phyloP scores from a whole-genome alignment of 306 rosid species.

The Lathyrus tuberosus region DNA sequence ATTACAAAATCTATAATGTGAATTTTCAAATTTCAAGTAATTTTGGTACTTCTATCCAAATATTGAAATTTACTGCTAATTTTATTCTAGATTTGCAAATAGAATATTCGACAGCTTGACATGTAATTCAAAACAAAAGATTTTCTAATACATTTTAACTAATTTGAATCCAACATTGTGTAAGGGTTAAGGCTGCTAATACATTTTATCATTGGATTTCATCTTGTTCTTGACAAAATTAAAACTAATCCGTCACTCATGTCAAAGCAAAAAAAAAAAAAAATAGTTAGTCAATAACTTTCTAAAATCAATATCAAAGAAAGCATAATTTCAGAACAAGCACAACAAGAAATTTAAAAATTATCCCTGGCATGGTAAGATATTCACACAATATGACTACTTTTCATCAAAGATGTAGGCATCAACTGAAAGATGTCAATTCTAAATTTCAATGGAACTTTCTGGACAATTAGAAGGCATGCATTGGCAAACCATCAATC shows the following conservation, averaged over 20 bases:
- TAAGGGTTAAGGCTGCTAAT: not conserved
- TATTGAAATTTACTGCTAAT: not conserved
- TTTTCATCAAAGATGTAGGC: too few species aligned
- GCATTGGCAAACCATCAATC: not conserved
- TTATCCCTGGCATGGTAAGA: not conserved
- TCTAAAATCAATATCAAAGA: not conserved
- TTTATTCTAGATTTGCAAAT: not conserved
- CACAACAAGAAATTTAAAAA: not conserved
- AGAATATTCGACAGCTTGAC: not conserved
- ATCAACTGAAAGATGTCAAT: too few species aligned
- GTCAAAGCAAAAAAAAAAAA: not conserved
- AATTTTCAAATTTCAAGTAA: too few species aligned
- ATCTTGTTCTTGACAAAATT: too few species aligned
- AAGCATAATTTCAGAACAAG: not conserved
- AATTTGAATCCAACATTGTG: not conserved
- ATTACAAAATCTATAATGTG: too few species aligned
- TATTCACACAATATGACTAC: too few species aligned
- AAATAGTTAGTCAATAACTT: too few species aligned
- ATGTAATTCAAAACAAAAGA: slow-evolving; percentile 1
- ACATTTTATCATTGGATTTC: not conserved
- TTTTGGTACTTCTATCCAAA: too few species aligned
- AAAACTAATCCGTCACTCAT: too few species aligned
- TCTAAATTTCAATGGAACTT: not conserved
- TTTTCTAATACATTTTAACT: not conserved
- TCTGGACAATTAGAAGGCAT: not conserved